A percentile compares a stretch with the other conserved stretches of the same genome.
These are phyloP conservation scores for Rutstroemia sp. DNA, from an alignment of 2,329 filamentous ascomycete genomes.

Conservation along the genomic window DNA sequence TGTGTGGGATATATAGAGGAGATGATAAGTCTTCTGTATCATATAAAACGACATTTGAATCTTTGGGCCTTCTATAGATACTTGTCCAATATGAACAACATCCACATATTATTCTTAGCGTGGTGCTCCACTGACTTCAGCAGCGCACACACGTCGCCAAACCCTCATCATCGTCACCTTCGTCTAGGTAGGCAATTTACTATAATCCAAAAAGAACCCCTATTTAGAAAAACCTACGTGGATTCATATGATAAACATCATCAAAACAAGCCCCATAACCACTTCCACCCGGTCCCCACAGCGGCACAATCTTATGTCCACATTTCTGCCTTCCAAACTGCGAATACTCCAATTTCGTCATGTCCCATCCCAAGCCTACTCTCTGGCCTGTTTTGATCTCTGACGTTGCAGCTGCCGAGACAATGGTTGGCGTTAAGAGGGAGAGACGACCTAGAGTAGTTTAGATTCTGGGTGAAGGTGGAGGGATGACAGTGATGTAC, in stretches of 20 bases:
- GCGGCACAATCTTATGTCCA: conserved; percentile 41
- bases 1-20: no score
- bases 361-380: conserved; percentile 46
- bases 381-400: conserved; percentile 45
- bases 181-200: neutral
- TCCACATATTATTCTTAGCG: no score
- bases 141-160: no score
- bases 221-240: conserved; percentile 27
- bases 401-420: conserved; percentile 39
- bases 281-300: conserved; percentile 31
- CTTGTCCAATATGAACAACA: no score
- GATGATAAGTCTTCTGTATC: no score
- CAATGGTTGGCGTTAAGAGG: conserved; percentile 44
- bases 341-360: conserved; percentile 48
- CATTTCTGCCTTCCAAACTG: conserved; percentile 45
- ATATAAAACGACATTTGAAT: no score
- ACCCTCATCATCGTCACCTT: neutral
- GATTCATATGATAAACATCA: conserved; percentile 43
- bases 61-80: no score
- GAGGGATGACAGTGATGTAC: neutral
- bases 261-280: conserved; percentile 38
- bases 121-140: no score
- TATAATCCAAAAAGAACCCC: no score
- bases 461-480: no score
- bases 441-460: conserved; percentile 30